phyloP scores from a whole-genome alignment of 2,329 filamentous ascomycete genomes.

The Penicillium sp. region DNA sequence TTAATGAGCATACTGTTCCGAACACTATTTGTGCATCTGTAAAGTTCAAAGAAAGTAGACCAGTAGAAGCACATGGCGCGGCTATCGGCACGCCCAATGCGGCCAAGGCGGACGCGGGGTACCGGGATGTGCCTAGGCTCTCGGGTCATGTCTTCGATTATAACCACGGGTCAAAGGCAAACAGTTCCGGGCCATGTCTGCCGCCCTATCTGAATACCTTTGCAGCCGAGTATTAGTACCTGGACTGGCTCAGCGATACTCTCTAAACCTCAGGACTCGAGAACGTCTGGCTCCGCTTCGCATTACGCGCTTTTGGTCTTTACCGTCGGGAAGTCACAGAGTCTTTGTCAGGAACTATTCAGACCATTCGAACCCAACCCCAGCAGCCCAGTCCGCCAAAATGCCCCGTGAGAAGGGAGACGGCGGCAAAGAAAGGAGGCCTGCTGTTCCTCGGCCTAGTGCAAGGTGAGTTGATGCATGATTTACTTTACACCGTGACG shows the following conservation, averaged over 20 bases:
- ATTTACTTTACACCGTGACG: background rate
- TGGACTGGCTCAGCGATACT: background rate
- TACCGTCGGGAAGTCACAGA: background rate
- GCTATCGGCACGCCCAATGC: slow-evolving; percentile 18
- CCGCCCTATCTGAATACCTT: background rate
- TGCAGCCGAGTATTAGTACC: slow-evolving; percentile 4
- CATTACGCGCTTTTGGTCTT: background rate
- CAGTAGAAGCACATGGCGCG: slow-evolving; percentile 15
- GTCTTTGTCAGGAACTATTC: slow-evolving; percentile 13
- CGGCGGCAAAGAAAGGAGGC: slow-evolving; percentile 34
- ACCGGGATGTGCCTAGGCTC: slow-evolving; percentile 25
- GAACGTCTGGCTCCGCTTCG: background rate
- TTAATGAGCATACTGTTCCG: slow-evolving; percentile 21
- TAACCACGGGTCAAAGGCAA: slow-evolving; percentile 5
- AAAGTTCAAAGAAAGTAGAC: background rate
- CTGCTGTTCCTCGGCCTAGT: slow-evolving; percentile 59
- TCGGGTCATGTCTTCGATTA: slow-evolving; percentile 17
- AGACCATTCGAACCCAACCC: slow-evolving; percentile 4
- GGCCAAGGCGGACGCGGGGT: slow-evolving; percentile 24
- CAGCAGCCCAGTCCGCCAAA: slow-evolving; percentile 4
- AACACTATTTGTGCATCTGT: background rate
- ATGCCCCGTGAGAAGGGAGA: slow-evolving; percentile 24
- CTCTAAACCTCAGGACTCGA: background rate
- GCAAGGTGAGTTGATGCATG: slow-evolving; percentile 52
- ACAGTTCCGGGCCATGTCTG: slow-evolving; percentile 10